phyloP scores from a whole-genome alignment of 768 basidiomycete species.

The Myochromella boudieri region DNA sequence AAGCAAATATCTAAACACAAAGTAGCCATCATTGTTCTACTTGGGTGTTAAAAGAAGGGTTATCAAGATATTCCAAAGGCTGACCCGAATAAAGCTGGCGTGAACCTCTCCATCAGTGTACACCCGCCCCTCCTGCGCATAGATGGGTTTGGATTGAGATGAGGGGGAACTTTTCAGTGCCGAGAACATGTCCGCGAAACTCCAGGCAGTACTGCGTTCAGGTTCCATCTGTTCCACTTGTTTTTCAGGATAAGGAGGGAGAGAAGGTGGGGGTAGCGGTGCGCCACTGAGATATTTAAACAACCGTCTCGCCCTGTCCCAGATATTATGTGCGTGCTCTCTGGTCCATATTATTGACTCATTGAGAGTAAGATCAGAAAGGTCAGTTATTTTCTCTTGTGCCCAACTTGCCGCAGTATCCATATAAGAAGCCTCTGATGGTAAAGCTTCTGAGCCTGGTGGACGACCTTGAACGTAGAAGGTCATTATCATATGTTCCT shows the following conservation, averaged over 20 bases:
- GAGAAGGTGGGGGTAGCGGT: constrained; percentile 36
- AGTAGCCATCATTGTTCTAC: constrained; percentile 76
- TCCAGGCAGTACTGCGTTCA: constrained; percentile 45
- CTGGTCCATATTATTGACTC: constrained; percentile 50
- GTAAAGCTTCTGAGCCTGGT: constrained; percentile 32
- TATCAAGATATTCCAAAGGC: constrained; percentile 22
- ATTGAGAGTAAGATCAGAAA: constrained; percentile 57
- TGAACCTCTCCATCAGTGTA: constrained; percentile 82
- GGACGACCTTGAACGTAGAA: constrained; percentile 74
- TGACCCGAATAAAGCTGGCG: constrained; percentile 72
- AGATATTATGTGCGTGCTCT: constrained; percentile 35
- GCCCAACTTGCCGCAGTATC: constrained; percentile 44
- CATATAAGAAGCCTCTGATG: constrained; percentile 42
- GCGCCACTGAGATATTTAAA: constrained; percentile 78
- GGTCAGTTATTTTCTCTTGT: constrained; percentile 31
- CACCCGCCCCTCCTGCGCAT: constrained; percentile 36
- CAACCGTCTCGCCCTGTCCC: constrained; percentile 52
- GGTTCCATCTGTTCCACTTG: constrained; percentile 26
- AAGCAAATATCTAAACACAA: constrained; percentile 74
- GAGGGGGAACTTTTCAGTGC: constrained; percentile 48
- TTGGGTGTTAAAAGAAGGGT: neutral
- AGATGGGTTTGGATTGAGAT: constrained; percentile 25
- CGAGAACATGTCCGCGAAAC: constrained; percentile 67
- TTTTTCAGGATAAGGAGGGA: constrained; percentile 28
- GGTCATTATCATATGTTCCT: constrained; percentile 82